Evolutionary conservation across 441 rosid genomes (phyloP).

Genomic region (Jatropha multifida): DNA sequence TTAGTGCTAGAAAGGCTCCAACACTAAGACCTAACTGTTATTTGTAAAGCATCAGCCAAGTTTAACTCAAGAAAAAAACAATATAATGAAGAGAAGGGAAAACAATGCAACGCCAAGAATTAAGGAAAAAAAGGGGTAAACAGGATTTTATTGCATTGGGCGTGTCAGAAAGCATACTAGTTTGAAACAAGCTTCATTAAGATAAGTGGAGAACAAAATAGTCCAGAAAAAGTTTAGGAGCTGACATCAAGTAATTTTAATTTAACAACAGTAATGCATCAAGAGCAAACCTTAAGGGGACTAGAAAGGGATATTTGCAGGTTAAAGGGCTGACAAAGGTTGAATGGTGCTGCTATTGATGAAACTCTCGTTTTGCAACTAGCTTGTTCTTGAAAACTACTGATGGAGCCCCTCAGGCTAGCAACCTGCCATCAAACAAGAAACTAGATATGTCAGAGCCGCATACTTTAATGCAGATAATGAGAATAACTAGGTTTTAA

Average conservation of each 20-base stretch:
- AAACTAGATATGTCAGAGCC: conserved; percentile 20
- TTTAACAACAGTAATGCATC: conserved; percentile 11
- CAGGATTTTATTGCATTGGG: not conserved
- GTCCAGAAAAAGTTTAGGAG: too few species aligned
- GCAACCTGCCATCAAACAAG: conserved; percentile 66
- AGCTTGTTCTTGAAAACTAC: conserved; percentile 99
- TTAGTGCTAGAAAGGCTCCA: too few species aligned
- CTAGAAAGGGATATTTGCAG: conserved; percentile 66
- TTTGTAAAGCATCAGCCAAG: too few species aligned
- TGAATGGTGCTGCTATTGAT: conserved; percentile 65
- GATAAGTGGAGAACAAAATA: not conserved
- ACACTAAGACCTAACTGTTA: too few species aligned
- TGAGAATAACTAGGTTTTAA: not conserved
- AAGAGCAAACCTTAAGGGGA: conserved; percentile 62
- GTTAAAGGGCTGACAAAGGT: conserved; percentile 70
- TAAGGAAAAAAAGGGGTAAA: not conserved
- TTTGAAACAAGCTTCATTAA: conserved; percentile 6
- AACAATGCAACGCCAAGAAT: not conserved
- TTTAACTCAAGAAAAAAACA: too few species aligned
- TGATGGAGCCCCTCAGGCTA: conserved; percentile 89
- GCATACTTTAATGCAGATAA: conserved; percentile 1
- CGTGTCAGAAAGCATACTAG: not conserved
- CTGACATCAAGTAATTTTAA: not conserved
- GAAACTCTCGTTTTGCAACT: conserved; percentile 69
- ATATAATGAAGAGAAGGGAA: too few species aligned